Evolutionary conservation across 441 rosid species (phyloP).

Genomic region (Pelargonium fulgidum): DNA sequence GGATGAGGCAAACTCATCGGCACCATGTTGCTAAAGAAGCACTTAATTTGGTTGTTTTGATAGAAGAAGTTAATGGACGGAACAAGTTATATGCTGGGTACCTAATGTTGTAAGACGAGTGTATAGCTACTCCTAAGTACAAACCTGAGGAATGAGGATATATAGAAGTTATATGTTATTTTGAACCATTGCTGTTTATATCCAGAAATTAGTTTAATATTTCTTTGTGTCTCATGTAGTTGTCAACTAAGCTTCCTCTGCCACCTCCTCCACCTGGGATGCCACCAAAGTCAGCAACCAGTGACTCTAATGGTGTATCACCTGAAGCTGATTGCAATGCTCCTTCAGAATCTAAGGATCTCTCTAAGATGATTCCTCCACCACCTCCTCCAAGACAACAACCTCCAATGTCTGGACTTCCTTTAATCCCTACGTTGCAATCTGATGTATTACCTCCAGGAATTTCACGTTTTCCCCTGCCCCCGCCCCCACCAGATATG

Average conservation of each 20-base stretch:
- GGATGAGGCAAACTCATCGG: background rate
- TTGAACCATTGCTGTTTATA: background rate
- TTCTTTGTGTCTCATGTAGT: slow-evolving; percentile 30
- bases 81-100: too few relatives aligned
- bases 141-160: background rate
- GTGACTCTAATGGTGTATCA: slow-evolving; percentile 39
- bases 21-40: background rate
- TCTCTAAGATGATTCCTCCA: slow-evolving; percentile 55
- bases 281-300: slow-evolving; percentile 36
- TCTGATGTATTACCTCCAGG: slow-evolving; percentile 63
- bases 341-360: slow-evolving; percentile 36
- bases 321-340: slow-evolving; percentile 40
- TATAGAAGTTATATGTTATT: background rate
- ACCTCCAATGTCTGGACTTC: slow-evolving; percentile 44
- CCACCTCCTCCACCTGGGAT: slow-evolving; percentile 67
- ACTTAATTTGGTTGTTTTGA: too few relatives aligned
- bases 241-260: slow-evolving; percentile 35
- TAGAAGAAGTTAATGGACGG: too few relatives aligned
- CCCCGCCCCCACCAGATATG: slow-evolving; percentile 57
- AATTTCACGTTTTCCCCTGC: slow-evolving; percentile 61
- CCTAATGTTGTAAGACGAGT: too few relatives aligned
- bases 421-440: slow-evolving; percentile 38
- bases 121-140: background rate
- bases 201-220: background rate
- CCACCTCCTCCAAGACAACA: slow-evolving; percentile 69